Evolutionary conservation across 768 basidiomycete species (phyloP).

Genomic region (Mycena galopus): DNA sequence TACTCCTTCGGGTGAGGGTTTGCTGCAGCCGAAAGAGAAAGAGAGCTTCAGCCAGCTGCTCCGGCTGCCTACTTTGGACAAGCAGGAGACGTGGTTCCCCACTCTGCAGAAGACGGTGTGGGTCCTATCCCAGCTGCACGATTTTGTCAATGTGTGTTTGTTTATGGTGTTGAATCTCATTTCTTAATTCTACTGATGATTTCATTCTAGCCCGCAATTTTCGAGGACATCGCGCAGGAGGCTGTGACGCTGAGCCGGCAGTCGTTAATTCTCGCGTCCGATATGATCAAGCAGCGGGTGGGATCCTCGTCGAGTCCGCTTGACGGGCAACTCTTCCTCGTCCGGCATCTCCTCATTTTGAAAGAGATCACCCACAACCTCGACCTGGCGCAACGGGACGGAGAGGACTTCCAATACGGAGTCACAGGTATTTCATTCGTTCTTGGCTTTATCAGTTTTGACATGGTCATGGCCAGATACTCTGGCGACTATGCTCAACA

Average conservation of each 20-base stretch:
- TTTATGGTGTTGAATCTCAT: not conserved
- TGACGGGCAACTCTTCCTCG: conserved; percentile 89
- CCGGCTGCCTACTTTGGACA: conserved; percentile 76
- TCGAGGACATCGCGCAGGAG: conserved; percentile 97
- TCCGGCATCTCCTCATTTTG: conserved; percentile 89
- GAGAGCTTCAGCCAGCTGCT: conserved; percentile 79
- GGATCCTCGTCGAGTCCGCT: conserved; percentile 59
- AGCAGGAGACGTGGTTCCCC: conserved; percentile 92
- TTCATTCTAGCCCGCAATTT: conserved; percentile 83
- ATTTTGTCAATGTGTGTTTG: conserved; percentile 86
- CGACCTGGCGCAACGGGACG: conserved; percentile 68
- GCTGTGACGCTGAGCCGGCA: conserved; percentile 86
- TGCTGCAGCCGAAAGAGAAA: conserved; percentile 70
- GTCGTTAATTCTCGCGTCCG: conserved; percentile 81
- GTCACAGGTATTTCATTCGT: conserved; percentile 64
- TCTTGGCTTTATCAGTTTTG: not conserved
- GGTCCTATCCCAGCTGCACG: conserved; percentile 90
- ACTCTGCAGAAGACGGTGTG: conserved; percentile 90
- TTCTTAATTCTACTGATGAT: not conserved
- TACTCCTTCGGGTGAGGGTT: not conserved
- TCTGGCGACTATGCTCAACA: conserved; percentile 69
- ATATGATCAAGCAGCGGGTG: conserved; percentile 66
- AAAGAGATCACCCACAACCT: conserved; percentile 90
- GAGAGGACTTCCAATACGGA: conserved; percentile 53
- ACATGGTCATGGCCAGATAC: conserved; percentile 55